These are phyloP conservation scores for Coemansia sp. DNA, from an alignment of 192 early-diverging fungal species.

Conservation along the genomic window DNA sequence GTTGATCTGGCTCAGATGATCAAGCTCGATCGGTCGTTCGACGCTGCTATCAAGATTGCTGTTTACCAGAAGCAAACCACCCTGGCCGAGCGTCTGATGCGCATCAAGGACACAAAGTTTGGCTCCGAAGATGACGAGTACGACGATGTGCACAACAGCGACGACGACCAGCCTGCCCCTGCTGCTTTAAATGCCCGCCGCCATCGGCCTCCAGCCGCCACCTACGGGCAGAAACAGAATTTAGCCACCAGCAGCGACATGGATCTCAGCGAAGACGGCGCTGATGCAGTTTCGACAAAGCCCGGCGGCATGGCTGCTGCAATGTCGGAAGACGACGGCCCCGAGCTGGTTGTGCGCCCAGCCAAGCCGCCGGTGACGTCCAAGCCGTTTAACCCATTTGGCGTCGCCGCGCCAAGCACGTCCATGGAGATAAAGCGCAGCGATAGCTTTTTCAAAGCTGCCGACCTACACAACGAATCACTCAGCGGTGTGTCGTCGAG, in stretches of 20 bases:
- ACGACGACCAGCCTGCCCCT: neutral
- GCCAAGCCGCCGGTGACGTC: conserved; percentile 34
- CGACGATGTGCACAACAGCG: neutral
- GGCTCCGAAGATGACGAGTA: conserved; percentile 16
- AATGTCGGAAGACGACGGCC: neutral
- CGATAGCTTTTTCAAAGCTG: conserved; percentile 49
- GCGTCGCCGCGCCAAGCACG: conserved; percentile 27
- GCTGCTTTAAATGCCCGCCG: neutral
- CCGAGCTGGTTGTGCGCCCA: conserved; percentile 16
- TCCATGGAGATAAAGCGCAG: conserved; percentile 49
- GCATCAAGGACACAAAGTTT: conserved; percentile 42
- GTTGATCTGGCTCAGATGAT: conserved; percentile 75
- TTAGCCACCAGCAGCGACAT: neutral
- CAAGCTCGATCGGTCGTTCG: conserved; percentile 64
- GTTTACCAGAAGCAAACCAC: conserved; percentile 59
- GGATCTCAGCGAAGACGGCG: conserved; percentile 6
- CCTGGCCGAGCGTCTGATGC: conserved; percentile 77
- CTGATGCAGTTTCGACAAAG: neutral
- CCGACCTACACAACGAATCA: conserved; percentile 17
- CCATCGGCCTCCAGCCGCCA: conserved; percentile 8
- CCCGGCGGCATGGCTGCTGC: conserved; percentile 4
- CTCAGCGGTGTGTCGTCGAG: conserved; percentile 15
- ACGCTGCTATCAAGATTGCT: conserved; percentile 84
- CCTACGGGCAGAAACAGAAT: conserved; percentile 6
- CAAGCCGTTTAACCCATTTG: conserved; percentile 52